Evolutionary conservation across 1,284 basidiomycete species (phyloP).

Genomic region (Fomes fomentarius): DNA sequence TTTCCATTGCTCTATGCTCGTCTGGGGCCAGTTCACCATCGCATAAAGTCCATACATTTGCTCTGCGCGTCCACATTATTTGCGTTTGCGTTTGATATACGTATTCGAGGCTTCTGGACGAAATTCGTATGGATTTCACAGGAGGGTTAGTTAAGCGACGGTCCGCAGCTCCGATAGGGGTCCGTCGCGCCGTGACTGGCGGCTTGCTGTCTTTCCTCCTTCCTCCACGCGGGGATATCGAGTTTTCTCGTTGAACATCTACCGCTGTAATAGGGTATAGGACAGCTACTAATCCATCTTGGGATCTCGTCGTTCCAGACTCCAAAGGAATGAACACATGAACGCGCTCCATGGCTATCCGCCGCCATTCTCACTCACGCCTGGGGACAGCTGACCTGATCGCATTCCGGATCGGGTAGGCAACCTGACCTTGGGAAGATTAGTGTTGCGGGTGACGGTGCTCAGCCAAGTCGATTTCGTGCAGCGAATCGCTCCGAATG

Average conservation of each 20-base stretch:
- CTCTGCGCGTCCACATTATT: too few relatives aligned
- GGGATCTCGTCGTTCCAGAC: conserved; percentile 1
- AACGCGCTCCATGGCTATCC: conserved; percentile 5
- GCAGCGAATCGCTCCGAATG: neutral
- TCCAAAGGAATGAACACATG: conserved; percentile 15
- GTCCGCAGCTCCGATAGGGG: neutral
- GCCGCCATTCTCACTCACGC: conserved; percentile 19
- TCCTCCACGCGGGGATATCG: neutral
- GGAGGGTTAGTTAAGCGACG: neutral
- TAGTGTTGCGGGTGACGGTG: conserved; percentile 1
- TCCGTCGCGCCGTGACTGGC: neutral
- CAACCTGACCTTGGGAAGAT: conserved; percentile 16
- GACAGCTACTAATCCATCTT: too few relatives aligned
- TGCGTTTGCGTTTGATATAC: too few relatives aligned
- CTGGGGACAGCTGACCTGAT: conserved; percentile 14
- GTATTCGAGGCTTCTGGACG: too few relatives aligned
- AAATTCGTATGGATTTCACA: too few relatives aligned
- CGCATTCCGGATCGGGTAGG: conserved; percentile 18
- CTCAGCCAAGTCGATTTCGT: conserved; percentile 10
- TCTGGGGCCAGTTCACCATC: too few relatives aligned
- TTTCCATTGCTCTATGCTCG: too few relatives aligned
- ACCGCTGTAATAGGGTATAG: too few relatives aligned
- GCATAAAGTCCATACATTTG: too few relatives aligned
- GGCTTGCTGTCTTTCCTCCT: neutral
- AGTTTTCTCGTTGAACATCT: too few relatives aligned